Evolutionary conservation across 257 asterid genomes (phyloP), one percentile per base, ranked within the genome.

Genomic region (Solanum ahanhuiri): DNA sequence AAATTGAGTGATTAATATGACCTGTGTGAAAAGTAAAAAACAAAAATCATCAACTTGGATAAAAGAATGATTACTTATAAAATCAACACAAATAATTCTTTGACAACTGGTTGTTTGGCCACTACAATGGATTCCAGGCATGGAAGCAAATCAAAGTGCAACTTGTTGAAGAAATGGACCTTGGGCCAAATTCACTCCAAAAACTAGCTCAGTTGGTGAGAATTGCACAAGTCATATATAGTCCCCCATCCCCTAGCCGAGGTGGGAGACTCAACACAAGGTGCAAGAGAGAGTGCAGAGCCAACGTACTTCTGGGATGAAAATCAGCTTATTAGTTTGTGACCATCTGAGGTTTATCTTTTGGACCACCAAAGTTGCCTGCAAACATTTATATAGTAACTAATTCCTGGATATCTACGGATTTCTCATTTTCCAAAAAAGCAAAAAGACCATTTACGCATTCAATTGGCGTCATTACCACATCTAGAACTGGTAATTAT

Each of bases 1-100:
- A 96, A 85, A 96, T 94, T 17, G 99, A 93, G 93, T 96, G 99
- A 84, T 95, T 96, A 83, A 96, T 86, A 85, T 96, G 99, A 89
- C 98, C 99, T 94, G 92, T 34, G 77, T 45, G 69, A 85, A 81
- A 70, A 64, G 33, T 45, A 9, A 12, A 45, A 5, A 35, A 31
- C 10, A 1, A 45, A 79, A 41, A 15, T 28, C 9, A 3, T 79
- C 66, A 48, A 17, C 28, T 79, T 4, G 39, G 41, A 79, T 45
- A 45, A 45, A 25, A 28, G 66, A 45, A 20, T 3, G 39, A 28
- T 25, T 28, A 25, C n/a, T 12, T 9, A 4, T 45, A 39, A 45
- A 28, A 45, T 79, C 41, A 45, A 75, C 33, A 22, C 33, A n/a
- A n/a, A 75, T 22, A 35, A 11, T n/a, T 35, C 20, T 39, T 37